Evolutionary conservation across 2,329 filamentous ascomycete genomes (phyloP), one percentile per base, ranked within the genome.

Genomic region (Fusarium sp.): DNA sequence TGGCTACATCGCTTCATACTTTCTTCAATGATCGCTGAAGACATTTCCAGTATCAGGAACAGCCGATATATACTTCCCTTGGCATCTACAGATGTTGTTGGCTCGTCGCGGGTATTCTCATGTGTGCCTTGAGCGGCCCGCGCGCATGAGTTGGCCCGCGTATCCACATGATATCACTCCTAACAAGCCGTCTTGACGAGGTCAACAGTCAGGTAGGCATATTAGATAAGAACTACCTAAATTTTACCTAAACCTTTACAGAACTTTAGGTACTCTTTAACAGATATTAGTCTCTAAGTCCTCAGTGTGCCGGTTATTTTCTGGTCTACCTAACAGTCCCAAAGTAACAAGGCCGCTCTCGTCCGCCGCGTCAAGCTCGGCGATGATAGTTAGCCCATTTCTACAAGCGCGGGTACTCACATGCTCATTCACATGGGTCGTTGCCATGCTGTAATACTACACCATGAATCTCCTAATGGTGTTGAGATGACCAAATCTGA

Each of bases 81-180:
- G 53, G 46, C 45, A 53, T 47, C 41, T 51, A 46, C 42, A 51
- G 25, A 29, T 50, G 37, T 42, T 65, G 71, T 72, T 73, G 71
- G 66, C 58, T 63, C 54, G 53, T 33, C 57, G 20, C 46, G 50
- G 47, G 27, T 63, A 61, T 58, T 53, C 51, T 69, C 62, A 56
- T 59, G 56, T 58, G 53, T 71, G 65, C 59, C 65, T 59, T 55
- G 58, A 40, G 66, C 59, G 56, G 57, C 49, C 49, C 63, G 61
- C 66, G 63, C 68, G 70, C 70, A 71, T 72, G 59, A 58, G 57
- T 36, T 65, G 59, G 65, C 47, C 69, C 46, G 55, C 58, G 47
- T 69, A 58, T 61, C 53, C 45, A 65, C 69, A 67, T 69, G 55
- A 55, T 47, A 57, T 42, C 50, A 29, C 43, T 47, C 58, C 52